Percentiles rank a stretch among this genome's conserved stretches.
Conservation (phyloP, 805 yeast genomes). For the Metschnikowia sp. region DNA sequence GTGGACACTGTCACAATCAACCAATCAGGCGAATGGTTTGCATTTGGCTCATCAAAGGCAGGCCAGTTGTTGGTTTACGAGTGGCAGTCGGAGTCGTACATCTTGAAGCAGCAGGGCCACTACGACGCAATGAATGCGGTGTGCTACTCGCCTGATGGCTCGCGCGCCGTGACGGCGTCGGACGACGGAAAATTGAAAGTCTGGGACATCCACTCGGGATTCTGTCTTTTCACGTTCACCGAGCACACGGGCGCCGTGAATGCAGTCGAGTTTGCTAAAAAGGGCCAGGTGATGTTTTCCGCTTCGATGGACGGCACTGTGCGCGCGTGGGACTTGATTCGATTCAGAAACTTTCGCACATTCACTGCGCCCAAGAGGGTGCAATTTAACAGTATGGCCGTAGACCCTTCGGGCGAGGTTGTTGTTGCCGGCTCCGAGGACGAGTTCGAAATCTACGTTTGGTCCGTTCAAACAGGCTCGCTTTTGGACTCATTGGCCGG, state of each 20-base stretch:
- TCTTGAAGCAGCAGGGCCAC: constrained; percentile 95
- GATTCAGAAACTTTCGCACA: constrained; percentile 92
- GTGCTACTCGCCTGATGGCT: constrained; percentile 92
- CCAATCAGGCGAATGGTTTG: constrained; percentile 91
- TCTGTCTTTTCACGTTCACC: constrained; percentile 85
- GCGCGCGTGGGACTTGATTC: constrained; percentile 91
- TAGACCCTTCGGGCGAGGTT: constrained; percentile 95
- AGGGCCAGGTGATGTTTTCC: constrained; percentile 87
- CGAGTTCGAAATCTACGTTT: constrained; percentile 84
- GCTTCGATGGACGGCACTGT: constrained; percentile 95
- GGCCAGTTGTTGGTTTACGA: constrained; percentile 97
- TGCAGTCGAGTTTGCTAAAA: constrained; percentile 79
- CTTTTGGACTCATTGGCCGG: constrained; percentile 84
- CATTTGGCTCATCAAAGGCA: constrained; percentile 83
- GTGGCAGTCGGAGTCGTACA: constrained; percentile 97
- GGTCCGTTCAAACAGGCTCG: constrained; percentile 97
- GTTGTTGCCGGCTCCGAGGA: constrained; percentile 93
- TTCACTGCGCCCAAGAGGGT: constrained; percentile 88
- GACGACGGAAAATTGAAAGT: constrained; percentile 96
- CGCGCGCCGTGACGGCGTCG: constrained; percentile 86
- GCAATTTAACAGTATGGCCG: constrained; percentile 85
- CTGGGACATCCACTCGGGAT: constrained; percentile 93
- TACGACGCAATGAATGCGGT: constrained; percentile 84
- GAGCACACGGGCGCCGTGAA: constrained; percentile 91
- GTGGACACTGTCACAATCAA: constrained; percentile 81